Evolutionary conservation across 306 rosid genomes (phyloP), one percentile per base, ranked within the genome.

Genomic region (Citrullus mucosospermus): DNA sequence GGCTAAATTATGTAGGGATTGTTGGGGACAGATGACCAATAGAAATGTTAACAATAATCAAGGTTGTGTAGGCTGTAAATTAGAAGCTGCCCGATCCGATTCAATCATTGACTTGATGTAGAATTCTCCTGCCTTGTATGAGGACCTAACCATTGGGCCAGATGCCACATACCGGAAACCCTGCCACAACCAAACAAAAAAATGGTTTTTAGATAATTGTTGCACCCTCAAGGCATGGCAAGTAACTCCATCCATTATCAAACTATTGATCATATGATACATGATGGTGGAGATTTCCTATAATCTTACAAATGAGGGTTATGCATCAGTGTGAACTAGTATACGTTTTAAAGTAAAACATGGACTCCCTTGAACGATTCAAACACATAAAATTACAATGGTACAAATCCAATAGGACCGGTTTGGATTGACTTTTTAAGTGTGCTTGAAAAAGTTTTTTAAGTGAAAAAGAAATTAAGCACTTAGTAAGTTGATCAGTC

Each of bases 91-190:
- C 44, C 97, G 96, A 82, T 93, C 97, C 18, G 91, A 85, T 62
- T 93, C 97, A 73, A 91, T 93, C 98, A 93, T 91, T 79, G 98
- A 91, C 85, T 93, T 93, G 80, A 93, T 93, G 78, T 93, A 91
- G 90, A 83, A 95, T 81, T 91, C 97, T 68, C 96, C 98, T 39
- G 98, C 98, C 75, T 92, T 89, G 85, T 91, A 95, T 69, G 97
- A 92, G 39, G 97, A 95, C 82, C 97, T 95, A 70, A 95, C 97
- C 93, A 92, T 86, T 65, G 96, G 99, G 62, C 99, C 93, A 75
- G 97, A 91, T 43, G 97, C 99, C 79, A 95, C 96, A 61, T 92
- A 91, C 61, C 92, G 92, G 79, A 95, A 93, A 56, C 97, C 97
- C 97, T 91, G 88, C 79, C 80, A 81, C 81, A 62, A 53, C 81